Base-by-base conservation (phyloP, 306 rosid species). In the Acacia confusa region DNA sequence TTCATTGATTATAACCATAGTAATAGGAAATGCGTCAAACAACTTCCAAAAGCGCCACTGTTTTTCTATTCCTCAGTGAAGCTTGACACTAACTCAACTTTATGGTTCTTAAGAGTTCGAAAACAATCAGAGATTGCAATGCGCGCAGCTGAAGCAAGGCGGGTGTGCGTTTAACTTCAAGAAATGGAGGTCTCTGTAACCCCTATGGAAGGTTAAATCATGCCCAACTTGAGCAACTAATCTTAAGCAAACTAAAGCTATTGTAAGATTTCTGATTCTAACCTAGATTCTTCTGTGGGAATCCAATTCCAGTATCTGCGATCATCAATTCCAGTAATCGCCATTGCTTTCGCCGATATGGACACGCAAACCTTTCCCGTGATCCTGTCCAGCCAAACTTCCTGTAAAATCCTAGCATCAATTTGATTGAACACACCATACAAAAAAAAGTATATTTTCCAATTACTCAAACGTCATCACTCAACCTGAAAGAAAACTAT, bases 241-340 rank as follows among this genome's bases (percentile, higher is more conserved):
- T 14, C 53, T 38, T 57, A 27, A 63, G 80, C 17, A 77, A 77
- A 28, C 61, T 77, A 38, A 63, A 63, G 61, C 73, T 24, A 77
- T 17, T 30, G 7, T 16, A 41, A 66, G 38, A 38, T 19, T 53
- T 24, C 17, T 17, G 36, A 41, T 32, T 61, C 86, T 84, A 55
- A 91, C 95, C 95, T 88, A 58, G 95, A 91, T 70, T 91, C 95
- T 86, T 91, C 90, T 1, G 95, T 91, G 30, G 90, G 84, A 87
- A 89, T 53, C 95, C 91, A 91, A 75, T 86, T 91, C 95, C 95
- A 90, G 80, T 90, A 90, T 72, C 94, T 88, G 55, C 91, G 65
- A 60, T 80, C 74, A 12, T 88, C 94, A 43, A 88, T 90, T 58
- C 94, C 91, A 4, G 94, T 87, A 44, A 90, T 88, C 2, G 87